phyloP scores from a whole-genome alignment of 306 rosid species.

The Sesbania bispinosa region DNA sequence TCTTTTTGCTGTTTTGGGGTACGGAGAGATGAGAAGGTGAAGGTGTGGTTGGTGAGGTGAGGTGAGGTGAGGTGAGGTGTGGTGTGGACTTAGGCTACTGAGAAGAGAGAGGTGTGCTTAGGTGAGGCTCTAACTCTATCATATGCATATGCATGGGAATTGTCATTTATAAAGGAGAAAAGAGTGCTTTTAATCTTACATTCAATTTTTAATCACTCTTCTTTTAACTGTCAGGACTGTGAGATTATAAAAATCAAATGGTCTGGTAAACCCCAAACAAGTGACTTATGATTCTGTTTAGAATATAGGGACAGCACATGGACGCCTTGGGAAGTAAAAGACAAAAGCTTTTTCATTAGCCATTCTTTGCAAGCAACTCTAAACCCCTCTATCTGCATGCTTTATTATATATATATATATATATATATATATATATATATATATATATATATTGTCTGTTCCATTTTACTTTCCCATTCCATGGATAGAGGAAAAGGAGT shows the following conservation, averaged over 20 bases:
- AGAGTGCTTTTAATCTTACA: constrained; percentile 30
- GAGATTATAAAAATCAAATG: constrained; percentile 63
- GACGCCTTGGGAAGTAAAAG: constrained; percentile 67
- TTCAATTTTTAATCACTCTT: constrained; percentile 27
- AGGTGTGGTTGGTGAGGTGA: background rate
- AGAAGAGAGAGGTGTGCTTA: constrained; percentile 22
- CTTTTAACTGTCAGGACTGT: constrained; percentile 48
- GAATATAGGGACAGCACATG: constrained; percentile 86
- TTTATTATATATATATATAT: no score
- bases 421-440: no score
- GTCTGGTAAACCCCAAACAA: constrained; percentile 79
- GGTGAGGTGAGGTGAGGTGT: background rate
- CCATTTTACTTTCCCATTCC: background rate
- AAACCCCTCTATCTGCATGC: constrained; percentile 14
- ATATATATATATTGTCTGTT: no score
- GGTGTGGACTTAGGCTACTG: background rate
- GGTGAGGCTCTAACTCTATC: background rate
- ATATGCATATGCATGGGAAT: constrained; percentile 53
- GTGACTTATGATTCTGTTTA: constrained; percentile 50
- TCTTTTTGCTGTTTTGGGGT: constrained; percentile 21
- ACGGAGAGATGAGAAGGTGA: constrained; percentile 13
- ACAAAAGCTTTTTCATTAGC: constrained; percentile 48
- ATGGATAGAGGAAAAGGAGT: constrained; percentile 5
- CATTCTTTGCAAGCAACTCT: constrained; percentile 35
- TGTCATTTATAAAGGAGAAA: constrained; percentile 49